These are phyloP conservation scores for Fraxinus baroniana DNA, from an alignment of 305 asterid genomes.

Conservation along the genomic window DNA sequence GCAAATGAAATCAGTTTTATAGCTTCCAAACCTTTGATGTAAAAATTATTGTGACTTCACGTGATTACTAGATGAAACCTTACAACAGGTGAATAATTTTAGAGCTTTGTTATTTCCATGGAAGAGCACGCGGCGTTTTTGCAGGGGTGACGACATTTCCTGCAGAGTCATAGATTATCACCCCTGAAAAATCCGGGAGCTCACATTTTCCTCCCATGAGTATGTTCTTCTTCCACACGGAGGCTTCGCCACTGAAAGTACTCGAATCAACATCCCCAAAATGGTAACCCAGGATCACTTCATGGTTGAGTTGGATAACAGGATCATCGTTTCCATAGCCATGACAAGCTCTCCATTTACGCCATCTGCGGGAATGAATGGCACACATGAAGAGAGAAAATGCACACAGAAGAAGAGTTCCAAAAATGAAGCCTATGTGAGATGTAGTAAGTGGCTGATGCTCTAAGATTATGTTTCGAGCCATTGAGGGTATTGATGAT, in stretches of 20 bases:
- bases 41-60: not conserved
- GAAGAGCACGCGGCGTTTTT: conserved; percentile 40
- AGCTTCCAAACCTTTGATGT: not conserved
- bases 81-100: not conserved
- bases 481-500: conserved; percentile 34
- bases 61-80: conserved; percentile 16
- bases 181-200: conserved; percentile 92
- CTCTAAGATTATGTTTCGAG: conserved; percentile 32
- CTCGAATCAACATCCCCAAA: conserved; percentile 50
- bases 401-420: conserved; percentile 49
- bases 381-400: conserved; percentile 62
- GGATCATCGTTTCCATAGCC: conserved; percentile 59
- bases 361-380: conserved; percentile 51
- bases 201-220: conserved; percentile 95
- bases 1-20: not conserved
- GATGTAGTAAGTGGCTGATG: conserved; percentile 30
- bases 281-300: conserved; percentile 36
- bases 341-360: conserved; percentile 60
- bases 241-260: conserved; percentile 48
- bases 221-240: conserved; percentile 82
- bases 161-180: conserved; percentile 67
- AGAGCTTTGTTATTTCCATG: conserved; percentile 52
- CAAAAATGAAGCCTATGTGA: conserved; percentile 42
- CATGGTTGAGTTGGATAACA: conserved; percentile 62
- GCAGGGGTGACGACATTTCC: conserved; percentile 55